These are phyloP conservation scores for Nakazawaea siamensis DNA, from an alignment of 805 yeast species.

Conservation along the genomic window DNA sequence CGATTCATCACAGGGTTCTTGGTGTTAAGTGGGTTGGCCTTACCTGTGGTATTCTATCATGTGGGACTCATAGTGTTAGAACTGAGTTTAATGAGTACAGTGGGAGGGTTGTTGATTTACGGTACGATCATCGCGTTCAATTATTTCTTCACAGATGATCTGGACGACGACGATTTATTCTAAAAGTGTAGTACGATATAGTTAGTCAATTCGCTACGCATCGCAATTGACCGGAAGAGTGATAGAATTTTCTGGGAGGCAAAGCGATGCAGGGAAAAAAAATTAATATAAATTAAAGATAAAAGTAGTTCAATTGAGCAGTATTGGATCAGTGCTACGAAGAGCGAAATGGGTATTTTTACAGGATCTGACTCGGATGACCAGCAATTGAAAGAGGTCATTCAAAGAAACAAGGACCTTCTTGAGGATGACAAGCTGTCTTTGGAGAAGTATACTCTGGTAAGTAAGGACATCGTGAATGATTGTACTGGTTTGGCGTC, in stretches of 20 bases:
- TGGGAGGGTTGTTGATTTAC: slow-evolving; percentile 82
- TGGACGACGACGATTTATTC: slow-evolving; percentile 24
- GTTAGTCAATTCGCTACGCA: too few relatives aligned
- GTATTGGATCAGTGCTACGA: too few relatives aligned
- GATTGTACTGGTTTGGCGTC: background rate
- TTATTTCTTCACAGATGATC: slow-evolving; percentile 58
- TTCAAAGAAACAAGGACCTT: background rate
- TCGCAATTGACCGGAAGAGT: too few relatives aligned
- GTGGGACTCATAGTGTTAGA: slow-evolving; percentile 17
- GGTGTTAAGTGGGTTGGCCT: slow-evolving; percentile 23
- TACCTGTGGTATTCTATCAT: slow-evolving; percentile 25
- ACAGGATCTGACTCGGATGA: background rate
- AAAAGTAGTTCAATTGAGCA: too few relatives aligned
- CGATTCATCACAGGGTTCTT: slow-evolving; percentile 25
- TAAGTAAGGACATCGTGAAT: slow-evolving; percentile 1
- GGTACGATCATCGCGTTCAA: slow-evolving; percentile 78
- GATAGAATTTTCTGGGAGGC: too few relatives aligned
- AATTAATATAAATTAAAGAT: too few relatives aligned
- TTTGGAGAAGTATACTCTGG: slow-evolving; percentile 1
- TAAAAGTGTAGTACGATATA: background rate
- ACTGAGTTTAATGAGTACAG: slow-evolving; percentile 48
- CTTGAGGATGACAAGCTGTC: background rate
- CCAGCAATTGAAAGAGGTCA: background rate
- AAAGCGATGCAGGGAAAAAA: too few relatives aligned
- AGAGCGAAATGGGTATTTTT: background rate